These are phyloP conservation scores for Nannizzia gypsea DNA, from an alignment of 2,329 filamentous ascomycete species.

Conservation along the genomic window DNA sequence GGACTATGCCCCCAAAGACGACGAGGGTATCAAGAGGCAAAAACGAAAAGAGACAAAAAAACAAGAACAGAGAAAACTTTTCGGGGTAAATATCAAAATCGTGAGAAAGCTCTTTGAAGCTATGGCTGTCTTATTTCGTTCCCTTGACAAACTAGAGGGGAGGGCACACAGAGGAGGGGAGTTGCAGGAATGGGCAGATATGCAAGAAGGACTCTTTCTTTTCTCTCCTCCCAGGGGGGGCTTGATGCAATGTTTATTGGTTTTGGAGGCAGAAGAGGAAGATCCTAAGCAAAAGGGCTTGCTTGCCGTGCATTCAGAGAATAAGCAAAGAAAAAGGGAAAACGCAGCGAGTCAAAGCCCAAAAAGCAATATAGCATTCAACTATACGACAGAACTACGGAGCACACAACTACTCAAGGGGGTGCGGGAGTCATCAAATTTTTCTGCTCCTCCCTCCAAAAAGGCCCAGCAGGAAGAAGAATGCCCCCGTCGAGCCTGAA, in stretches of 20 bases:
- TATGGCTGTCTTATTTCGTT: not conserved
- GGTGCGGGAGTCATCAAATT: not conserved
- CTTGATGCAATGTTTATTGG: constrained; percentile 1
- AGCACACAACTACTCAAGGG: too few species aligned
- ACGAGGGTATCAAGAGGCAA: constrained; percentile 2
- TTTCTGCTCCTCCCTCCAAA: not conserved
- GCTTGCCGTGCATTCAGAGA: not conserved
- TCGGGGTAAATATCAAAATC: too few species aligned
- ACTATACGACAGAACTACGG: not conserved
- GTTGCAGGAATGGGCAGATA: not conserved
- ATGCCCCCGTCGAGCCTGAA: not conserved
- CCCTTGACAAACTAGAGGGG: constrained; percentile 2
- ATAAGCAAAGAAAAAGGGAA: not conserved
- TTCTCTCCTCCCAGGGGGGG: not conserved
- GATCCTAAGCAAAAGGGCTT: not conserved
- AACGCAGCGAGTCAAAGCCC: not conserved
- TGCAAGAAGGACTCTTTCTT: constrained; percentile 1
- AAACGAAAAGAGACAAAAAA: not conserved
- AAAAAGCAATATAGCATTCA: not conserved
- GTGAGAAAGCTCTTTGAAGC: not conserved
- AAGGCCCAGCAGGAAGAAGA: not conserved
- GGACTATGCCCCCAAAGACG: not conserved
- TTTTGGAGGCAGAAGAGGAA: not conserved
- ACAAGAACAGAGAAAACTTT: not conserved
- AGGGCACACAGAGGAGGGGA: not conserved